Conservation (phyloP, 2,329 filamentous ascomycete genomes). For the Colletotrichum destructivum region DNA sequence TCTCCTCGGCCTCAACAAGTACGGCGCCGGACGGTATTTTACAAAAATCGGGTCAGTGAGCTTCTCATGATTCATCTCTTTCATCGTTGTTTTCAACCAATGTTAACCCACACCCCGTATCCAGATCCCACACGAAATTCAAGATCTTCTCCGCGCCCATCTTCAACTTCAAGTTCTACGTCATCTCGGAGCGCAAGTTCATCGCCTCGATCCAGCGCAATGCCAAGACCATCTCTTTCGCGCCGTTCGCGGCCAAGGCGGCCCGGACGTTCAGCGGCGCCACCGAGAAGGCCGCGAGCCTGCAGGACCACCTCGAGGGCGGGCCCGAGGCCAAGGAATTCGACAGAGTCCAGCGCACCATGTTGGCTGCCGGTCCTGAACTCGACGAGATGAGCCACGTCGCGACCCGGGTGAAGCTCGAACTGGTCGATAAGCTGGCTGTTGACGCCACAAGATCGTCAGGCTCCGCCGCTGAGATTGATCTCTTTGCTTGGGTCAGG, state of each 20-base stretch:
- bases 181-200: constrained; percentile 13
- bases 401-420: neutral
- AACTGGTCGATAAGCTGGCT: neutral
- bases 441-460: neutral
- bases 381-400: constrained; percentile 9
- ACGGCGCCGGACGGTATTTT: constrained; percentile 13
- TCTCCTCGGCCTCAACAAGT: constrained; percentile 20
- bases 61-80: too few species aligned
- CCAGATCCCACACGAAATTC: neutral
- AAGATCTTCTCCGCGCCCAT: neutral
- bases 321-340: constrained; percentile 15
- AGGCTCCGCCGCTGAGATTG: neutral
- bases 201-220: constrained; percentile 22
- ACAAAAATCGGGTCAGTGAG: constrained; percentile 13
- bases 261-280: constrained; percentile 5
- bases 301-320: constrained; percentile 16
- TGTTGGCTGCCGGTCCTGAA: constrained; percentile 21
- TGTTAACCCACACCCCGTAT: neutral
- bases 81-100: accelerated
- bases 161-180: constrained; percentile 25
- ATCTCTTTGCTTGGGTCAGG: constrained; percentile 27
- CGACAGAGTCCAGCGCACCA: constrained; percentile 1
- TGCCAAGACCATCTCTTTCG: constrained; percentile 19
- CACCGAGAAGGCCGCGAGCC: neutral
- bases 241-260: constrained; percentile 24